Evolutionary conservation across 306 rosid genomes (phyloP).

Genomic region (Rubus parviflorus): DNA sequence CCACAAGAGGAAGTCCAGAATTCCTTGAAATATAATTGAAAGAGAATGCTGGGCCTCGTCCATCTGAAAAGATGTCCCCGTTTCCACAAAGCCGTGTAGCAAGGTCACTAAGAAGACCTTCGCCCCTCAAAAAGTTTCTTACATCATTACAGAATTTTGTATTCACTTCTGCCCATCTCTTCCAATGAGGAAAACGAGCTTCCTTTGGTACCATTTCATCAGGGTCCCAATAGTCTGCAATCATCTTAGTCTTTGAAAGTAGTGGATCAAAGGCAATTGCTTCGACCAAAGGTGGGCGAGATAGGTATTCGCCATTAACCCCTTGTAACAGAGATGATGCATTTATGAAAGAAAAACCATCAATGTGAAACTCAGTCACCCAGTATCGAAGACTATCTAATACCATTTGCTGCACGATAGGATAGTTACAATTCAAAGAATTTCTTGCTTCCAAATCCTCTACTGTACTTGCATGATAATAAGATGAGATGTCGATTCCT

Average conservation of each 20-base stretch:
- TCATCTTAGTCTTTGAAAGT: slow-evolving; percentile 70
- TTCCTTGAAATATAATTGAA: slow-evolving; percentile 65
- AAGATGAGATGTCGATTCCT: slow-evolving; percentile 69
- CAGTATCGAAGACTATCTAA: slow-evolving; percentile 81
- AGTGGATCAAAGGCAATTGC: slow-evolving; percentile 83
- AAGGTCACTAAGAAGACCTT: slow-evolving; percentile 65
- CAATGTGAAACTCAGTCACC: slow-evolving; percentile 86
- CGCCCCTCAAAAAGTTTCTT: slow-evolving; percentile 72
- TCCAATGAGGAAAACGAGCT: slow-evolving; percentile 87
- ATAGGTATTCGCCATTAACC: slow-evolving; percentile 56
- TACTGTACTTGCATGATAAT: slow-evolving; percentile 45
- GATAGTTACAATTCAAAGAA: slow-evolving; percentile 72
- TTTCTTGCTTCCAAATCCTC: slow-evolving; percentile 35
- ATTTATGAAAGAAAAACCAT: slow-evolving; percentile 88
- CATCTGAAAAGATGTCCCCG: slow-evolving; percentile 67
- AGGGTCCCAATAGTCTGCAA: slow-evolving; percentile 84
- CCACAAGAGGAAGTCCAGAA: slow-evolving; percentile 76
- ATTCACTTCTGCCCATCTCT: slow-evolving; percentile 94
- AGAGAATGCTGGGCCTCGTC: slow-evolving; percentile 87
- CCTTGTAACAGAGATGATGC: slow-evolving; percentile 72
- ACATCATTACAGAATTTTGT: slow-evolving; percentile 57
- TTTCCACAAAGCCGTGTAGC: slow-evolving; percentile 96
- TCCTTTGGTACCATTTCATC: slow-evolving; percentile 42
- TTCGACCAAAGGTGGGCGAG: slow-evolving; percentile 87
- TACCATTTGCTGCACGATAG: slow-evolving; percentile 74